A percentile compares a stretch with the other conserved stretches of the same genome.
Evolutionary conservation across 2,329 filamentous ascomycete genomes (phyloP).

Genomic region (Fonsecaea nubica): DNA sequence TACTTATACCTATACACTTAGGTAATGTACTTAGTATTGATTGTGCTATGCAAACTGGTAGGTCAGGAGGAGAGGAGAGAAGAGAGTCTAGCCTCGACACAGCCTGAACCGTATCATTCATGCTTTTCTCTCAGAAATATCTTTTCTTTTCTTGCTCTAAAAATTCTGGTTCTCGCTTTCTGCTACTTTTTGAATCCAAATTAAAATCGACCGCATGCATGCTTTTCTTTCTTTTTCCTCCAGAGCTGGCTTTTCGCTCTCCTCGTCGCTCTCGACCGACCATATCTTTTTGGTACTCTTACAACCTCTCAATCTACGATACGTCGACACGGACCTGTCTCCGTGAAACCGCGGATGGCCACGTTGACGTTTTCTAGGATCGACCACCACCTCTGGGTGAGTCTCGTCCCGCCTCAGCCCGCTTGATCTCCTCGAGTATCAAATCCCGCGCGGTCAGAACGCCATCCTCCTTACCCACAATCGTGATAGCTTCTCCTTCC

Average conservation of each 20-base stretch:
- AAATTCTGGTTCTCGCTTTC: not conserved
- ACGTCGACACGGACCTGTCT: not conserved
- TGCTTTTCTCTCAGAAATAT: not conserved
- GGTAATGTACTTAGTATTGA: no score
- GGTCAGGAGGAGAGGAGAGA: no score
- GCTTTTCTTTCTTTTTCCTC: not conserved
- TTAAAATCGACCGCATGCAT: not conserved
- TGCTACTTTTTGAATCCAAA: conserved; percentile 6
- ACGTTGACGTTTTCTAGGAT: not conserved
- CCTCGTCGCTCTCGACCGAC: no score
- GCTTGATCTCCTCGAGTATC: conserved; percentile 81
- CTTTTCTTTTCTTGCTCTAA: not conserved
- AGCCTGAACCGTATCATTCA: not conserved
- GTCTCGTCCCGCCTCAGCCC: conserved; percentile 51
- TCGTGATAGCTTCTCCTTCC: conserved; percentile 82
- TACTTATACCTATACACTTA: no score
- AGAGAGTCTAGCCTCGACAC: no score
- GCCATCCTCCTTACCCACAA: conserved; percentile 77
- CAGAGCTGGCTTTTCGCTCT: not conserved
- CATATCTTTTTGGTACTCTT: not conserved
- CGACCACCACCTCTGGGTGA: conserved; percentile 13
- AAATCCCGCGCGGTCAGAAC: conserved; percentile 86
- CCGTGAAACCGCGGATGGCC: not conserved
- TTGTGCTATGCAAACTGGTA: no score
- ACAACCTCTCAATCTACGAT: not conserved